phyloP scores from a whole-genome alignment of 179 eudicot genomes.

The Silene noctiflora region DNA sequence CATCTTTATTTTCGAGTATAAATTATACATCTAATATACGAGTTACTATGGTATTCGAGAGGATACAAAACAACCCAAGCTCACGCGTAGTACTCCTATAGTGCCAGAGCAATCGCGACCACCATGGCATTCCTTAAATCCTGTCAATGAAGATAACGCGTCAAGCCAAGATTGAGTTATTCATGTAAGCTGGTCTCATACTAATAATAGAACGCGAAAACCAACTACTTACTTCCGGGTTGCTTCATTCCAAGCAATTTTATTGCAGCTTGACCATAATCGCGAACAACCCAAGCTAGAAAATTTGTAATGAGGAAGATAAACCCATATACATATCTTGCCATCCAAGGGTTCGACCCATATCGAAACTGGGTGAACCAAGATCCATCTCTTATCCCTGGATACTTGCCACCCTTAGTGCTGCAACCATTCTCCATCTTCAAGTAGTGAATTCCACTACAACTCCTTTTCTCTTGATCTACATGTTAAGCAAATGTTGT shows the following conservation, averaged over 20 bases:
- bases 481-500: conserved; percentile 16
- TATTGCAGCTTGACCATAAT: conserved; percentile 54
- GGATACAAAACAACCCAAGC: conserved; percentile 93
- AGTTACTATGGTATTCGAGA: background rate
- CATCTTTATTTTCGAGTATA: no score
- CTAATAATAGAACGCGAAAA: no score
- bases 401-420: conserved; percentile 39
- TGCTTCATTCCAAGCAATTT: conserved; percentile 30
- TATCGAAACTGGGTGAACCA: conserved; percentile 63
- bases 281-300: conserved; percentile 84
- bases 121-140: conserved; percentile 52
- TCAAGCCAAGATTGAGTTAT: background rate
- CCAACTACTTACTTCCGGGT: conserved; percentile 40
- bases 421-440: conserved; percentile 25
- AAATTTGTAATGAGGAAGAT: conserved; percentile 70
- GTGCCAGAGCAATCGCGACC: conserved; percentile 64
- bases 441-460: conserved; percentile 2
- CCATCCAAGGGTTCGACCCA: conserved; percentile 91
- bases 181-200: background rate
- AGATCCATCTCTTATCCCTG: conserved; percentile 48
- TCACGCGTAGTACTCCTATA: conserved; percentile 72
- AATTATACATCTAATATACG: no score
- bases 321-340: conserved; percentile 78
- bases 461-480: conserved; percentile 33
- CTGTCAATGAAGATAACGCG: conserved; percentile 28